phyloP scores from a whole-genome alignment of 2,329 filamentous ascomycete genomes.

The Dactylellina leptospora region DNA sequence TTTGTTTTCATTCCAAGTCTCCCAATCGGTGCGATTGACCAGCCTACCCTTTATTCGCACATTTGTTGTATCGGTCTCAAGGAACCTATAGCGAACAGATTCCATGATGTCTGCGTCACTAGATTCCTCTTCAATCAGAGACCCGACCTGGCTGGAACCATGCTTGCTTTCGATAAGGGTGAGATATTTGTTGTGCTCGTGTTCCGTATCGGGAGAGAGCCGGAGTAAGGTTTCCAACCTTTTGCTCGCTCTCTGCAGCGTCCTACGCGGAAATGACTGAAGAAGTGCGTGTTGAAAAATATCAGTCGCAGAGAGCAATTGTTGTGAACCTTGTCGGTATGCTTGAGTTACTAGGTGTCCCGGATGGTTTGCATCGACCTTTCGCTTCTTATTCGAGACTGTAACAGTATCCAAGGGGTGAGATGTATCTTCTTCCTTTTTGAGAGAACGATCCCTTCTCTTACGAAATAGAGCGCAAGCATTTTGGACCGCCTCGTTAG shows the following conservation, averaged over 20 bases:
- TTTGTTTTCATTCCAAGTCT: conserved; percentile 33
- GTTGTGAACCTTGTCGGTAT: conserved; percentile 41
- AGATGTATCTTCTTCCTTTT: neutral
- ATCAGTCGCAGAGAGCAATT: conserved; percentile 27
- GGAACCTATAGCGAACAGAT: conserved; percentile 19
- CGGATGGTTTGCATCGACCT: neutral
- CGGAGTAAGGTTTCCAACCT: conserved; percentile 26
- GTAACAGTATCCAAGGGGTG: neutral
- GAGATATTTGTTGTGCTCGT: conserved; percentile 28
- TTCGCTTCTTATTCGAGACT: conserved; percentile 18
- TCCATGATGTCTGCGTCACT: conserved; percentile 23
- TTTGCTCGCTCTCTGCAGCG: conserved; percentile 22
- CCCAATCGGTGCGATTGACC: conserved; percentile 36
- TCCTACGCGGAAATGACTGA: conserved; percentile 32
- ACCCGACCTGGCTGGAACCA: neutral
- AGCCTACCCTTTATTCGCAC: conserved; percentile 26
- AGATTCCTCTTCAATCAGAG: conserved; percentile 3
- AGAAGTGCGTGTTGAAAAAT: conserved; percentile 44
- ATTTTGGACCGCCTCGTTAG: conserved; percentile 26
- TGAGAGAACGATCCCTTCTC: conserved; percentile 19
- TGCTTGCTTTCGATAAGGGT: conserved; percentile 33
- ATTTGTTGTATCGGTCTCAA: conserved; percentile 24
- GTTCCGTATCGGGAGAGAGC: conserved; percentile 3
- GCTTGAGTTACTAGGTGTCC: conserved; percentile 10
- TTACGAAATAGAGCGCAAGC: conserved; percentile 25